phyloP scores from a whole-genome alignment of 257 asterid genomes.

The Paraleonurus japonicus region DNA sequence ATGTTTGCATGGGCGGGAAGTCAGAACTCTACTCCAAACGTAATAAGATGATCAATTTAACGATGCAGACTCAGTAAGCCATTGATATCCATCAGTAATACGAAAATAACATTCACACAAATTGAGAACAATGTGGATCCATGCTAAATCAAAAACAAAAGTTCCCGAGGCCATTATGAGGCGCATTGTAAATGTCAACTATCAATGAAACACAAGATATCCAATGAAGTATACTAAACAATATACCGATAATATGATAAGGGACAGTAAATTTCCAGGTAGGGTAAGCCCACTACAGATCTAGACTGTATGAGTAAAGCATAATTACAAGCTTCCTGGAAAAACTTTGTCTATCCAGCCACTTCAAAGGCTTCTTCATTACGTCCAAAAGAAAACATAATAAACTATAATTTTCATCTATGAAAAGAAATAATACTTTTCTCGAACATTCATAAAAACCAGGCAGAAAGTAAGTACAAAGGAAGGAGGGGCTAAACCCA shows the following conservation, averaged over 20 bases:
- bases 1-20: neutral
- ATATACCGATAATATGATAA: neutral
- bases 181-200: neutral
- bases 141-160: neutral
- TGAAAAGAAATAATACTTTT: neutral
- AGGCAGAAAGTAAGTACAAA: neutral
- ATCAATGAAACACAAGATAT: neutral
- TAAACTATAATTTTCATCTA: neutral
- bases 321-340: neutral
- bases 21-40: too few species aligned
- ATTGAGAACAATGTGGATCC: neutral
- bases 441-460: neutral
- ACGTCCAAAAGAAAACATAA: neutral
- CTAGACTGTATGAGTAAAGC: neutral
- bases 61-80: neutral
- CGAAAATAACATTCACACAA: neutral
- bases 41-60: neutral
- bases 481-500: conserved; percentile 23
- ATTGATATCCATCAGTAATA: neutral
- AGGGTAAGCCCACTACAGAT: neutral
- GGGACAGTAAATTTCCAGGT: neutral
- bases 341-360: neutral
- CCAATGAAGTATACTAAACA: neutral
- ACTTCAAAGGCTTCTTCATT: neutral
- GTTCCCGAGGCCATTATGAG: neutral